A percentile compares a stretch with the other conserved stretches of the same genome.
These are phyloP conservation scores for Alternaria solani DNA, from an alignment of 2,329 filamentous ascomycete species.

Conservation along the genomic window DNA sequence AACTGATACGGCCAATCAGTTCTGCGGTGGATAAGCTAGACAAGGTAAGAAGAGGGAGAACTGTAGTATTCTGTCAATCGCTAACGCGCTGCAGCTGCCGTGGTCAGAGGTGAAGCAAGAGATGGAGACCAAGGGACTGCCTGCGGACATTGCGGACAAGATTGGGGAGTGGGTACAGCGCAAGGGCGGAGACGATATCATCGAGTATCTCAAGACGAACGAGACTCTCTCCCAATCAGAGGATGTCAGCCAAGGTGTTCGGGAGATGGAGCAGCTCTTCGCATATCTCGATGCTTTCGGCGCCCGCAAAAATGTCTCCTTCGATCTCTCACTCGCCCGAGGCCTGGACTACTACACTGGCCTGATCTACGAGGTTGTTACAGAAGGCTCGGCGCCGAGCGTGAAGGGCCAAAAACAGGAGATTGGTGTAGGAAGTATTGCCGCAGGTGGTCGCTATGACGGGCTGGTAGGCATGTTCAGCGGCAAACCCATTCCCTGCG, in stretches of 20 bases:
- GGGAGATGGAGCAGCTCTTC: slow-evolving; percentile 82
- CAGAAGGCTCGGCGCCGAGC: slow-evolving; percentile 73
- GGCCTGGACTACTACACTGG: slow-evolving; percentile 95
- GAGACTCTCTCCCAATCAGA: slow-evolving; percentile 62
- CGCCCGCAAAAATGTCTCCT: slow-evolving; percentile 77
- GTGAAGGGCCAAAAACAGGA: slow-evolving; percentile 46
- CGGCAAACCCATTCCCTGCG: slow-evolving; percentile 88
- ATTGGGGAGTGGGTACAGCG: slow-evolving; percentile 85
- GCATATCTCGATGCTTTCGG: slow-evolving; percentile 82
- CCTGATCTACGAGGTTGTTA: slow-evolving; percentile 89
- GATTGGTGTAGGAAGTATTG: slow-evolving; percentile 85
- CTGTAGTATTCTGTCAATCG: neutral
- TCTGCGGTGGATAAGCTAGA: slow-evolving; percentile 96
- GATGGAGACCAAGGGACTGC: slow-evolving; percentile 92
- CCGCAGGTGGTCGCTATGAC: slow-evolving; percentile 90
- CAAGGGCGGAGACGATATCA: slow-evolving; percentile 77
- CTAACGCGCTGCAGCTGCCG: slow-evolving; percentile 57
- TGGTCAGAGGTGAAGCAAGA: slow-evolving; percentile 91
- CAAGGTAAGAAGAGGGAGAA: slow-evolving; percentile 63
- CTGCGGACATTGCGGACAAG: slow-evolving; percentile 78
- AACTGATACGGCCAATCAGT: slow-evolving; percentile 88
- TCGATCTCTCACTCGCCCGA: slow-evolving; percentile 88
- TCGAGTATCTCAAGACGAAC: slow-evolving; percentile 53
- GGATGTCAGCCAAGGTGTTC: slow-evolving; percentile 77
- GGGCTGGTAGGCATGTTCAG: slow-evolving; percentile 94